phyloP scores from a whole-genome alignment of 2,329 filamentous ascomycete species.

The Cryphonectria parasitica region DNA sequence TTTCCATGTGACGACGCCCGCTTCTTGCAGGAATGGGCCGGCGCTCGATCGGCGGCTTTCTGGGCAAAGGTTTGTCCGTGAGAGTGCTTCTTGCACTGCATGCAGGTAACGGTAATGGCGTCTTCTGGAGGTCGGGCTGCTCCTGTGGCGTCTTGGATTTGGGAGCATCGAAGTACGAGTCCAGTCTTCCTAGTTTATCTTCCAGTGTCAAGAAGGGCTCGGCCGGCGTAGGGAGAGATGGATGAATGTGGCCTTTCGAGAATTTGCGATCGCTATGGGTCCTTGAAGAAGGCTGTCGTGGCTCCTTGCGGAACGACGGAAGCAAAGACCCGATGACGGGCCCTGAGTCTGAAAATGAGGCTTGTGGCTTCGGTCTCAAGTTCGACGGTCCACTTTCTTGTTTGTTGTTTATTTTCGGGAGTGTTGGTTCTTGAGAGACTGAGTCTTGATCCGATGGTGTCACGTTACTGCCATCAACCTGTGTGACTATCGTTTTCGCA shows the following conservation, averaged over 20 bases:
- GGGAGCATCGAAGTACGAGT: conserved; percentile 26
- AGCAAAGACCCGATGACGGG: conserved; percentile 17
- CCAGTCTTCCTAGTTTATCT: conserved; percentile 23
- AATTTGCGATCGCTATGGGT: conserved; percentile 19
- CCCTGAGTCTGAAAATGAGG: not conserved
- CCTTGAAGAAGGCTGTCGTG: not conserved
- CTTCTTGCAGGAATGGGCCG: conserved; percentile 25
- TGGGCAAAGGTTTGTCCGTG: conserved; percentile 15
- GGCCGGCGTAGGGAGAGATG: conserved; percentile 22
- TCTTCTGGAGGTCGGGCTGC: conserved; percentile 3
- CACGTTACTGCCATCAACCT: conserved; percentile 26
- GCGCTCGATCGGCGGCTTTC: conserved; percentile 10
- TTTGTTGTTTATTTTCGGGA: not conserved
- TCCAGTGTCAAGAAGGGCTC: conserved; percentile 24
- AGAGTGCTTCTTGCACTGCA: not conserved
- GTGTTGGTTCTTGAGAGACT: not conserved
- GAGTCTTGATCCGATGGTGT: conserved; percentile 24
- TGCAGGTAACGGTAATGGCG: conserved; percentile 8
- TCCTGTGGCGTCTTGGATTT: not conserved
- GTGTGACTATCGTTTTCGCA: not conserved
- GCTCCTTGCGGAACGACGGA: conserved; percentile 22
- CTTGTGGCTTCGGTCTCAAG: not conserved
- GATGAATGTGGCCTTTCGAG: conserved; percentile 25
- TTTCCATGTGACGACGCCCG: conserved; percentile 28
- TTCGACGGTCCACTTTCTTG: not conserved